These are phyloP conservation scores for Citrus glauca DNA, from an alignment of 345 rosid species.

Conservation along the genomic window DNA sequence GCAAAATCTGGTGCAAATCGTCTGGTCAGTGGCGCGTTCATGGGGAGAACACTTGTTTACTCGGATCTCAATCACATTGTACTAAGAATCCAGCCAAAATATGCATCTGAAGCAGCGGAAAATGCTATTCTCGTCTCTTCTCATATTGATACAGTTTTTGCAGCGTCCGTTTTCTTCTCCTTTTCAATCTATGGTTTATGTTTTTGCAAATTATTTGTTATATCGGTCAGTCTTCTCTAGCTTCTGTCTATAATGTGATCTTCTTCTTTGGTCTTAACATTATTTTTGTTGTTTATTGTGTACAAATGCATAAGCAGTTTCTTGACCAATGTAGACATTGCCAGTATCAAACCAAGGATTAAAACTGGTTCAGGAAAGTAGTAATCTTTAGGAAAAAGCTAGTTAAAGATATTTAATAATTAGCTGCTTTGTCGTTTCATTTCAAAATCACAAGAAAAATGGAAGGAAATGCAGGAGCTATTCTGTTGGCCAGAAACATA, in stretches of 20 bases:
- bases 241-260: not conserved
- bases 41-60: conserved; percentile 79
- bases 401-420: not conserved
- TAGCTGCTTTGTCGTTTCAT: not conserved
- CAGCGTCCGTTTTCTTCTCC: conserved; percentile 55
- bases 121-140: conserved; percentile 85
- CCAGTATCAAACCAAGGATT: not conserved
- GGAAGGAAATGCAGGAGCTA: not conserved
- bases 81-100: conserved; percentile 74
- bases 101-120: conserved; percentile 64
- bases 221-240: not conserved
- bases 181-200: conserved; percentile 1
- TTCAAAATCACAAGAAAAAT: not conserved
- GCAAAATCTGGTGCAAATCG: conserved; percentile 62
- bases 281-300: not conserved
- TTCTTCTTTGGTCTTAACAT: not conserved
- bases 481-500: not conserved
- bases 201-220: not conserved
- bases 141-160: conserved; percentile 90
- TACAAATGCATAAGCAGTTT: not conserved
- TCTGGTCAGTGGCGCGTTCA: conserved; percentile 60
- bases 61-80: conserved; percentile 73
- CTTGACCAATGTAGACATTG: not conserved
- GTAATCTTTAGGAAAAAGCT: not conserved
- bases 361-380: not conserved